Evolutionary conservation across 2,329 filamentous ascomycete genomes (phyloP), one percentile per base, ranked within the genome.

Genomic region (Delphinella strobiligena): DNA sequence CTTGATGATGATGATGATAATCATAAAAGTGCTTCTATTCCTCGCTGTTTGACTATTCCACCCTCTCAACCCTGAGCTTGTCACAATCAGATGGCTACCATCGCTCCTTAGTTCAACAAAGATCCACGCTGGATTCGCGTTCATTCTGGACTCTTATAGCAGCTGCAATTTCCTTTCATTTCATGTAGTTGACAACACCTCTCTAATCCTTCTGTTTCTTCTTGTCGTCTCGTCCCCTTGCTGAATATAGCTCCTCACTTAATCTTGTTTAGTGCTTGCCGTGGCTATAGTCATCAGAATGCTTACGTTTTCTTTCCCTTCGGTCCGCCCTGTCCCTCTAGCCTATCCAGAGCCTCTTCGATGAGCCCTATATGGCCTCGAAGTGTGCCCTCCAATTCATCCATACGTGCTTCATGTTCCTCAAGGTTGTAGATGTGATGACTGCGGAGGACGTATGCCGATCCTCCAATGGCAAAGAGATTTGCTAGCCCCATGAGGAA

Each of bases 301-400:
- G 46, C 54, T 51, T 53, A 63, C 52, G 56, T 51, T 47, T 62
- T 63, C 47, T 58, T 49, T 24, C 60, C 51, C 41, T 55, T 56
- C 33, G 54, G 48, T 43, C 55, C 51, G 30, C 52, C 50, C 35
- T 56, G 54, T 17, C 60, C 59, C 45, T 69, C 65, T n/a, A 68
- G 47, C 4, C 63, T 49, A 43, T 67, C 62, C 16, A 68, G 45
- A 4, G 60, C 53, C 27, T 67, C 65, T 45, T 69, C 64, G 31
- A 68, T 68, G 14, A 67, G 36, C 1, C 63, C 64, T 42, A 68
- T 67, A 41, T 68, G 65, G 2, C 64, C 64, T 41, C 64, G 47
- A 27, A 68, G 43, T 11, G 64, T 69, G 5, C 66, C 64, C 47
- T 69, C 65, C 2, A 69, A 55, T 40, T 67, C 64, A 37, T 68